These are phyloP conservation scores for Termitomyces sp. DNA, from an alignment of 768 basidiomycete genomes.

Conservation along the genomic window DNA sequence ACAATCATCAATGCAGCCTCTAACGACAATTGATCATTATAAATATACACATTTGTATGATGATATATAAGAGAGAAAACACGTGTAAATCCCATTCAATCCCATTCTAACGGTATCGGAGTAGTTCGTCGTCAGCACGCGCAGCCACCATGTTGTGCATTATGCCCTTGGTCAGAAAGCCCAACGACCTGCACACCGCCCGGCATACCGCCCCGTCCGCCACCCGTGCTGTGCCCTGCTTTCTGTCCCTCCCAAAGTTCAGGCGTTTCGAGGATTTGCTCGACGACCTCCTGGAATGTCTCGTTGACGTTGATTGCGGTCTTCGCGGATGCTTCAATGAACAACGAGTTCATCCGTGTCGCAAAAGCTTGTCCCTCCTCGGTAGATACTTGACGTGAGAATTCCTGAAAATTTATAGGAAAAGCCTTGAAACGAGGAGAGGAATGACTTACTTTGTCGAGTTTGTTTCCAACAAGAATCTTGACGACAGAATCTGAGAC, in stretches of 20 bases:
- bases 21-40: background rate
- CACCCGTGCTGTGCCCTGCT: slow-evolving; percentile 26
- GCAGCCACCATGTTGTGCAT: slow-evolving; percentile 20
- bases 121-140: slow-evolving; percentile 18
- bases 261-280: slow-evolving; percentile 77
- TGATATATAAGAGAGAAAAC: background rate
- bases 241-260: slow-evolving; percentile 59
- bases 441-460: slow-evolving; percentile 66
- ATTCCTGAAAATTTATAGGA: slow-evolving; percentile 50
- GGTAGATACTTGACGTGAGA: slow-evolving; percentile 80
- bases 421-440: background rate
- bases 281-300: slow-evolving; percentile 68
- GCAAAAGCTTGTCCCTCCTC: slow-evolving; percentile 81
- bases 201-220: slow-evolving; percentile 42
- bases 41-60: background rate
- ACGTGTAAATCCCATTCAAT: no score
- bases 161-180: slow-evolving; percentile 17
- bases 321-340: slow-evolving; percentile 93
- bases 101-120: background rate
- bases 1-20: background rate
- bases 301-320: slow-evolving; percentile 80
- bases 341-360: slow-evolving; percentile 72
- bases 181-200: slow-evolving; percentile 45
- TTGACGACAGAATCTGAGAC: slow-evolving; percentile 82
- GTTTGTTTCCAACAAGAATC: slow-evolving; percentile 93